These are phyloP conservation scores for Astragalus membranaceus DNA, from an alignment of 306 rosid species.

Conservation along the genomic window DNA sequence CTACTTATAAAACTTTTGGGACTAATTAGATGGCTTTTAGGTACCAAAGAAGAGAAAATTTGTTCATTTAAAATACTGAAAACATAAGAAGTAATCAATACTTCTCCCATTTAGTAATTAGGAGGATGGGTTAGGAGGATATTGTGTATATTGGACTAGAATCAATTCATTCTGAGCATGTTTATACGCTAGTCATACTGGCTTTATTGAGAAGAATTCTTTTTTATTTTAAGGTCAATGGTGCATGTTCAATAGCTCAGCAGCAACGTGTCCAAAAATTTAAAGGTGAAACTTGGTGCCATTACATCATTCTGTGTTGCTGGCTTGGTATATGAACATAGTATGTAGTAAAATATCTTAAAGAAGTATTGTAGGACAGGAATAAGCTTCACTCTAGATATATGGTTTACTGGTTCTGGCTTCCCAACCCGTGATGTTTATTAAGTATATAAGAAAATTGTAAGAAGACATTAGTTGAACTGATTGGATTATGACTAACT, in stretches of 20 bases:
- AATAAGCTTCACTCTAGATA: not conserved
- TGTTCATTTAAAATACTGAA: not conserved
- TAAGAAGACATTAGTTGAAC: not conserved
- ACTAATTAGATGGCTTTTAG: too few species aligned
- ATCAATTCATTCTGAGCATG: conserved; percentile 1
- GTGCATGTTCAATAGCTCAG: not conserved
- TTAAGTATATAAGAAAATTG: not conserved
- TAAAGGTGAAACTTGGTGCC: not conserved
- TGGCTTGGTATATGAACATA: not conserved
- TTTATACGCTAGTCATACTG: too few species aligned
- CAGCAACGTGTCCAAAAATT: not conserved
- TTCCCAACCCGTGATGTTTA: not conserved
- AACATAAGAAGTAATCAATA: not conserved
- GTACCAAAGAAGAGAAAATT: too few species aligned
- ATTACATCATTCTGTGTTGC: not conserved
- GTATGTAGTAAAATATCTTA: not conserved
- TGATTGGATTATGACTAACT: not conserved
- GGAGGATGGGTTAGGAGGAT: not conserved
- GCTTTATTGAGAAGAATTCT: not conserved
- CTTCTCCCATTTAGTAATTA: not conserved
- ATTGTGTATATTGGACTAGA: not conserved
- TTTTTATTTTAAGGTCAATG: not conserved
- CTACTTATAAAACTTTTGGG: too few species aligned
- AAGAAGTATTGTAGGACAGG: not conserved
- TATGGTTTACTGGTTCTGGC: not conserved